Percentiles rank a stretch among this genome's conserved stretches.
phyloP scores from a whole-genome alignment of 176 grass and related monocot species.

The Thalia dealbata region DNA sequence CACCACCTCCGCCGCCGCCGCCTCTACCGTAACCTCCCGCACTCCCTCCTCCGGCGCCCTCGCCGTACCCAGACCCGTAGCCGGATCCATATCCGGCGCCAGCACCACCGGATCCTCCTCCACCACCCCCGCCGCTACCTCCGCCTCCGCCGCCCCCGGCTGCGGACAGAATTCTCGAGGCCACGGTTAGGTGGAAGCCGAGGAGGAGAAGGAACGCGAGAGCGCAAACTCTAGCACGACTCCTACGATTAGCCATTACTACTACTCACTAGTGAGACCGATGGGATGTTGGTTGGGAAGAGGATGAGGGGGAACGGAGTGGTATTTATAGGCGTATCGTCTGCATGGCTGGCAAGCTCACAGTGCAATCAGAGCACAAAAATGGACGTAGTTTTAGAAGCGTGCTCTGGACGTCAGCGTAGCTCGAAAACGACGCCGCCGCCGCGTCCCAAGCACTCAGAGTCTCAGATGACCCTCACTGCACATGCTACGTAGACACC shows the following conservation, averaged over 20 bases:
- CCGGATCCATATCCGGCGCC: not conserved
- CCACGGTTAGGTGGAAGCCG: not conserved
- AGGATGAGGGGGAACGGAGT: not conserved
- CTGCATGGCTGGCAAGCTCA: not conserved
- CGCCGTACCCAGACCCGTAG: not conserved
- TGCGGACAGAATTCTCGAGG: conserved; percentile 1
- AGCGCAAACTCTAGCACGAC: not conserved
- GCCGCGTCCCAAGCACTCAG: no score
- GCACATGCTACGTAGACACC: no score
- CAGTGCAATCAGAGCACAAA: no score
- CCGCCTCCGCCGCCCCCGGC: not conserved
- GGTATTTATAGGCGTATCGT: not conserved
- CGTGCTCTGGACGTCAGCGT: no score
- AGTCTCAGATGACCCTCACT: no score
- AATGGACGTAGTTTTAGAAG: no score
- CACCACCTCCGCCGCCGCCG: not conserved
- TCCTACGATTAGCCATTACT: not conserved
- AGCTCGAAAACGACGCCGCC: no score
- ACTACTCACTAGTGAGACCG: no score
- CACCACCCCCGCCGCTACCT: not conserved
- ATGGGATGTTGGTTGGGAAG: not conserved
- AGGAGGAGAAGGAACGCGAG: conserved; percentile 1
- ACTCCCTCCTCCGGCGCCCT: not conserved
- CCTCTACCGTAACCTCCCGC: not conserved
- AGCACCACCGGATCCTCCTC: not conserved